phyloP scores from a whole-genome alignment of 352 stramenopile species.

The Ophiocytium majus region DNA sequence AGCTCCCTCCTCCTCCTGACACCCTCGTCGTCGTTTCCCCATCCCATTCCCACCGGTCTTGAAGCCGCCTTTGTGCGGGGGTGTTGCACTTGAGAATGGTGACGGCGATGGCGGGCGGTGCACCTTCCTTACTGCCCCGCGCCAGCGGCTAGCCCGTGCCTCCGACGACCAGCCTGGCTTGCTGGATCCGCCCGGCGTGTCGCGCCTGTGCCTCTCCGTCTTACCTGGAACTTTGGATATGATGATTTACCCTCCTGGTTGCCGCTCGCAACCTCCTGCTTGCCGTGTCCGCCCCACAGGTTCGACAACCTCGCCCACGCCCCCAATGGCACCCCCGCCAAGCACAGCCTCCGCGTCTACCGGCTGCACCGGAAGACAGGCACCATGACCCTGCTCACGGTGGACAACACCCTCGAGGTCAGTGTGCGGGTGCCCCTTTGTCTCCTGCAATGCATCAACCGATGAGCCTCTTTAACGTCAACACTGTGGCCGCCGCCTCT shows the following conservation, averaged over 20 bases:
- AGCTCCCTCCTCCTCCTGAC: too few relatives aligned
- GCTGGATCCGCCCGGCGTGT: not conserved
- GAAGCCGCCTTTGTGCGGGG: too few relatives aligned
- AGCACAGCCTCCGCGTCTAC: constrained; percentile 27
- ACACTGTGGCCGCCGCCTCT: not conserved
- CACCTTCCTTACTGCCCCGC: too few relatives aligned
- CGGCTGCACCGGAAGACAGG: constrained; percentile 36
- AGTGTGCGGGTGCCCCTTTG: too few relatives aligned
- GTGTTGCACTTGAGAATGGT: too few relatives aligned
- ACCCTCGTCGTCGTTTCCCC: too few relatives aligned
- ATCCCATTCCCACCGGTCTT: too few relatives aligned
- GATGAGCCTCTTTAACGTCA: not conserved
- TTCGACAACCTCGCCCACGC: constrained; percentile 52
- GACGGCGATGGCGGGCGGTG: too few relatives aligned
- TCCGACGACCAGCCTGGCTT: not conserved
- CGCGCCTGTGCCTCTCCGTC: not conserved
- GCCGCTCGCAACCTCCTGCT: too few relatives aligned
- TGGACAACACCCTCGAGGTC: constrained; percentile 28
- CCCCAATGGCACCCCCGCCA: constrained; percentile 31
- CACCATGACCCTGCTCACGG: constrained; percentile 49
- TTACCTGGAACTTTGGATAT: too few relatives aligned
- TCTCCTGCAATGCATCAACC: too few relatives aligned
- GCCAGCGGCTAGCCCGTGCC: not conserved
- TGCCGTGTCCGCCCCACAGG: constrained; percentile 24
- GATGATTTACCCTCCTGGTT: too few relatives aligned